phyloP scores from a whole-genome alignment of 2,329 filamentous ascomycete species.

The Penicillium sp. region DNA sequence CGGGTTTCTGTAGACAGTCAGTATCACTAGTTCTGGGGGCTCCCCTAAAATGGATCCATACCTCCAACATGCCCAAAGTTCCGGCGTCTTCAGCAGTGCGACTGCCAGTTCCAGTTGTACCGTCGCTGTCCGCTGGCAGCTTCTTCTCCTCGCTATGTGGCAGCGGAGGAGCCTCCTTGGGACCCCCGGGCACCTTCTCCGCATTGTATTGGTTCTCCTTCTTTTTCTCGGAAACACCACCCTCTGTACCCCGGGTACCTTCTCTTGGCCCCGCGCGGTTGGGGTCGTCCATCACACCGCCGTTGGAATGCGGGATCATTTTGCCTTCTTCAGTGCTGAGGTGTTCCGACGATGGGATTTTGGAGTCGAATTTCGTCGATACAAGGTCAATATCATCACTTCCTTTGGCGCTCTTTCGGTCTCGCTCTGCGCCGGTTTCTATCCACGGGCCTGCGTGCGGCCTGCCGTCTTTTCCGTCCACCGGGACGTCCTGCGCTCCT shows the following conservation, averaged over 20 bases:
- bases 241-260: slow-evolving; percentile 84
- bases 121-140: slow-evolving; percentile 44
- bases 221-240: slow-evolving; percentile 83
- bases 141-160: slow-evolving; percentile 78
- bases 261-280: slow-evolving; percentile 72
- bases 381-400: slow-evolving; percentile 38
- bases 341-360: slow-evolving; percentile 29
- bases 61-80: slow-evolving; percentile 54
- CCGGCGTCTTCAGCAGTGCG: slow-evolving; percentile 44
- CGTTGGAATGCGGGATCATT: slow-evolving; percentile 54
- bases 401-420: slow-evolving; percentile 41
- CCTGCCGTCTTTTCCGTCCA: slow-evolving; percentile 91
- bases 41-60: slow-evolving; percentile 32
- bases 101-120: slow-evolving; percentile 35
- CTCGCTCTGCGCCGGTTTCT: slow-evolving; percentile 48
- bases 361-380: slow-evolving; percentile 22
- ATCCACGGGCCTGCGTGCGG: slow-evolving; percentile 80
- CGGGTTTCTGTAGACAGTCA: slow-evolving; percentile 65
- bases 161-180: slow-evolving; percentile 79
- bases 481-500: slow-evolving; percentile 76
- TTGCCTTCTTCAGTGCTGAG: slow-evolving; percentile 42
- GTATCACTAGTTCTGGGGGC: too few species aligned
- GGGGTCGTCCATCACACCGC: slow-evolving; percentile 93
- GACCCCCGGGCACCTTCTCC: slow-evolving; percentile 75
- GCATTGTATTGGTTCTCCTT: slow-evolving; percentile 69